Conservation (phyloP, 2,329 filamentous ascomycete species). For the Mycosphaerella arachidis region DNA sequence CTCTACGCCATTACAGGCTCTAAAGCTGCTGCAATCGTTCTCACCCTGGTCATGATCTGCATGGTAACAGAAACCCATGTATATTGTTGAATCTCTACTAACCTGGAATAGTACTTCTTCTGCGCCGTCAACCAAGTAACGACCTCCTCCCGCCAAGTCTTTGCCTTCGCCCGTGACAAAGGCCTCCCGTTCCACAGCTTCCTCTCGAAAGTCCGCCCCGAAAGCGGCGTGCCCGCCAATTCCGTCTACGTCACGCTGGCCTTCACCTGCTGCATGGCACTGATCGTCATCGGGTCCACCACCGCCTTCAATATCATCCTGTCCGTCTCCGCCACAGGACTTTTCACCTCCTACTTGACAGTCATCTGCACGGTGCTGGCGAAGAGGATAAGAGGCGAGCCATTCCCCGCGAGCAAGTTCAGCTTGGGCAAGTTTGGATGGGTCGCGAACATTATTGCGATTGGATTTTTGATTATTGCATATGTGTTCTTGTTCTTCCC, state of each 20-base stretch:
- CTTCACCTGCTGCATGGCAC: slow-evolving; percentile 22
- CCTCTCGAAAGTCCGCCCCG: slow-evolving; percentile 22
- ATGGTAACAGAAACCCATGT: slow-evolving; percentile 13
- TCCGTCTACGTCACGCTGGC: slow-evolving; percentile 24
- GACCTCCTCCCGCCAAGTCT: slow-evolving; percentile 41
- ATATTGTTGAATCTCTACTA: too few species aligned
- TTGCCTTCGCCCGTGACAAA: slow-evolving; percentile 41
- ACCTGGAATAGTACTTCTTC: slow-evolving; percentile 23
- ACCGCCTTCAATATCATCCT: slow-evolving; percentile 43
- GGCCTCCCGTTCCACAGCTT: slow-evolving; percentile 38
- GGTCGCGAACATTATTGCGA: slow-evolving; percentile 23
- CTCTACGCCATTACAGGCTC: slow-evolving; percentile 36
- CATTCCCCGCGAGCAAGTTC: slow-evolving; percentile 23
- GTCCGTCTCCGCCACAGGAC: slow-evolving; percentile 34
- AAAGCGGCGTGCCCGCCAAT: slow-evolving; percentile 27
- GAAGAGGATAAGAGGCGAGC: slow-evolving; percentile 25
- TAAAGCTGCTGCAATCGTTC: slow-evolving; percentile 31
- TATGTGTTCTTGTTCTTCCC: slow-evolving; percentile 28
- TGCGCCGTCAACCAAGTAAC: slow-evolving; percentile 38
- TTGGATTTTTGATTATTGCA: slow-evolving; percentile 20
- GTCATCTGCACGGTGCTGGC: slow-evolving; percentile 25
- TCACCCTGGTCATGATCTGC: slow-evolving; percentile 35
- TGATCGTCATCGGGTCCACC: slow-evolving; percentile 34
- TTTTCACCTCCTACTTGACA: slow-evolving; percentile 28
- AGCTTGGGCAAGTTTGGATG: slow-evolving; percentile 23